Percentiles rank a stretch among this genome's conserved stretches.
Evolutionary conservation across 148 eudicot species (phyloP).

Genomic region (Chenopodium berlandieri): DNA sequence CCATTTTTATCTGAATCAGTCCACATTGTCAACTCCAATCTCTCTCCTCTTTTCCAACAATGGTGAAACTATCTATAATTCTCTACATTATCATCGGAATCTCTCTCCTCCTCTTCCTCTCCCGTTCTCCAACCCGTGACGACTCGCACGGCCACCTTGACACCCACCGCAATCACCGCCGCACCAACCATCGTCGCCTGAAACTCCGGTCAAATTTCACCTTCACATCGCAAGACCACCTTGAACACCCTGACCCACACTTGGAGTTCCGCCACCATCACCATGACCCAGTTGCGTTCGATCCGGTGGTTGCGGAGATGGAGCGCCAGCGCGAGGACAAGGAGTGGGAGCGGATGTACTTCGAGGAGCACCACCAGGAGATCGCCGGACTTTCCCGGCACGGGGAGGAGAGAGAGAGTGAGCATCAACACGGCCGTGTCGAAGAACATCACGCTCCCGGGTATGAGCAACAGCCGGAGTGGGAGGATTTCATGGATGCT

Average conservation of each 20-base stretch:
- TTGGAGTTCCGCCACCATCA: conserved; percentile 33
- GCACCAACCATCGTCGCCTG: conserved; percentile 57
- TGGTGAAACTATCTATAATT: conserved; percentile 61
- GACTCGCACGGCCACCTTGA: conserved; percentile 9
- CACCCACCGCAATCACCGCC: neutral
- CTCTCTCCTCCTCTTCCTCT: conserved; percentile 55
- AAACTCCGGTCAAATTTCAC: conserved; percentile 67
- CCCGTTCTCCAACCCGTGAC: conserved; percentile 41
- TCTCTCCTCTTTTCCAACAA: neutral
- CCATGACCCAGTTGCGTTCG: conserved; percentile 65
- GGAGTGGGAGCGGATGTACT: conserved; percentile 55
- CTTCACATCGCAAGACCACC: conserved; percentile 25
- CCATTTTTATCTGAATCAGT: neutral
- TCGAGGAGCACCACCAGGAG: conserved; percentile 40
- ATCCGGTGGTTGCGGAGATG: conserved; percentile 82
- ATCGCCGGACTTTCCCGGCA: conserved; percentile 14
- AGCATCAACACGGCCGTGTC: neutral
- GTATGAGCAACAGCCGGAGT: conserved; percentile 68
- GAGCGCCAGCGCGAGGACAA: conserved; percentile 61
- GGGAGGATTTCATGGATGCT: conserved; percentile 83
- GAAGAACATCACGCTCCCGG: conserved; percentile 36
- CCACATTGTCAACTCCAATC: neutral
- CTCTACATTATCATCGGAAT: conserved; percentile 63
- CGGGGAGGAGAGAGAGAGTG: neutral
- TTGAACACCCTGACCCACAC: conserved; percentile 24